Evolutionary conservation across 306 rosid species (phyloP), one percentile per base, ranked within the genome.

Genomic region (Vigna hirtella): DNA sequence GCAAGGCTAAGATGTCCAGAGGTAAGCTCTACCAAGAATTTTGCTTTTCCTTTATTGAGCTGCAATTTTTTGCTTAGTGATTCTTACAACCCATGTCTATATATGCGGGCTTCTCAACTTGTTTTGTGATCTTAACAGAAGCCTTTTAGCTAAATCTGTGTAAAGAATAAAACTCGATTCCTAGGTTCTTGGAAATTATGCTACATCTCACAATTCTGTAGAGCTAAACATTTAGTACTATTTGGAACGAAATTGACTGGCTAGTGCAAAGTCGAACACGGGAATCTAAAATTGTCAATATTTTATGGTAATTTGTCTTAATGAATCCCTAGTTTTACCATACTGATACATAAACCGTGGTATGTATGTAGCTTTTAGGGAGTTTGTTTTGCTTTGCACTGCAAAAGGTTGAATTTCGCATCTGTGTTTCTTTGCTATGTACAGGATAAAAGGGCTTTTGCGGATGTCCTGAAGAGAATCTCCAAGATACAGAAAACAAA

Each of bases 381-480:
- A 42, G 53, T 7, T 4, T 34, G 28, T 53, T 61, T 61, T 61
- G 2, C 45, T 36, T 6, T n/a, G 66, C 16, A 83, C 24, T 79
- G 70, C 49, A 20, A 36, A 64, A 22, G 65, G 71, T 72, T 82
- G 55, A 70, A 61, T 30, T 6, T 61, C 40, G 28, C 5, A 8
- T 40, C 28, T 3, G 26, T 49, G 66, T 49, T 73, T 71, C 28
- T 73, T 43, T 32, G 13, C n/a, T 14, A 53, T 65, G 45, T 84
- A 85, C 94, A 93, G 98, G 98, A 93, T 68, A 93, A 93, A 79
- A 71, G 67, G 20, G 94, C 90, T 15, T 93, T 91, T 89, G 93
- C 98, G 0, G 93, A 82, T 1, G 89, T 89, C 56, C 87, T 93
- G 58, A 86, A 85, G 89, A 84, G 86, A 85, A 93, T 93, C 56